phyloP scores from a whole-genome alignment of 2,329 filamentous ascomycete genomes.

The Fusarium humuli region DNA sequence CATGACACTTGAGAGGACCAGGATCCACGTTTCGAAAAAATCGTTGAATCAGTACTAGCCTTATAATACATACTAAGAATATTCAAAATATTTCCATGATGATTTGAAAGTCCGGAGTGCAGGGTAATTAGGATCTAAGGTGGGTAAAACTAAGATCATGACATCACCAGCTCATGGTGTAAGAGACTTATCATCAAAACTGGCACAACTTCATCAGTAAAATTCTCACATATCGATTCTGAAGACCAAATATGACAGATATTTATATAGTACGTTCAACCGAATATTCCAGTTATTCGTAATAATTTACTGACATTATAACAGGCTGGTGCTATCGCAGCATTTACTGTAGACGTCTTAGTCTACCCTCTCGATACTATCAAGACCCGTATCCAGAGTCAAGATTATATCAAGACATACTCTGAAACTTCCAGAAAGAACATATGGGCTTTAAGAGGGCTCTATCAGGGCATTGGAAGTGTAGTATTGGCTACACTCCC shows the following conservation, averaged over 20 bases:
- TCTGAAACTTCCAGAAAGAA: conserved; percentile 65
- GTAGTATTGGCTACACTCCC: conserved; percentile 89
- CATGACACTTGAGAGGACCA: not conserved
- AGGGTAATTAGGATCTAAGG: conserved; percentile 19
- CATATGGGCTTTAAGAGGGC: conserved; percentile 71
- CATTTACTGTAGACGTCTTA: conserved; percentile 85
- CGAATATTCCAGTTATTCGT: fast-evolving
- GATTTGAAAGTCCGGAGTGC: conserved; percentile 6
- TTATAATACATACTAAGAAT: not conserved
- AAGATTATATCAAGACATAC: conserved; percentile 77
- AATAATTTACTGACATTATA: conserved; percentile 15
- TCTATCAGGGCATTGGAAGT: conserved; percentile 90
- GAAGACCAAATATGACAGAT: conserved; percentile 41
- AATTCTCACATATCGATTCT: not conserved
- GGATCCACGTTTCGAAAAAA: not conserved
- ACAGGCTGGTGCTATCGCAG: conserved; percentile 85
- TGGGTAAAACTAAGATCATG: conserved; percentile 26
- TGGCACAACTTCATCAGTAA: not conserved
- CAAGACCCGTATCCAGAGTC: conserved; percentile 86
- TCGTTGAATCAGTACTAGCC: not conserved
- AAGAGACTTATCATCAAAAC: not conserved
- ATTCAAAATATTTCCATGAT: not conserved
- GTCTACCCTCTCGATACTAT: conserved; percentile 91
- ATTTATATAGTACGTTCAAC: conserved; percentile 49
- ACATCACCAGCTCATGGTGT: conserved; percentile 33